Evolutionary conservation across 2,329 filamentous ascomycete species (phyloP), one percentile per base, ranked within the genome.

Genomic region (Penicillium sp.): DNA sequence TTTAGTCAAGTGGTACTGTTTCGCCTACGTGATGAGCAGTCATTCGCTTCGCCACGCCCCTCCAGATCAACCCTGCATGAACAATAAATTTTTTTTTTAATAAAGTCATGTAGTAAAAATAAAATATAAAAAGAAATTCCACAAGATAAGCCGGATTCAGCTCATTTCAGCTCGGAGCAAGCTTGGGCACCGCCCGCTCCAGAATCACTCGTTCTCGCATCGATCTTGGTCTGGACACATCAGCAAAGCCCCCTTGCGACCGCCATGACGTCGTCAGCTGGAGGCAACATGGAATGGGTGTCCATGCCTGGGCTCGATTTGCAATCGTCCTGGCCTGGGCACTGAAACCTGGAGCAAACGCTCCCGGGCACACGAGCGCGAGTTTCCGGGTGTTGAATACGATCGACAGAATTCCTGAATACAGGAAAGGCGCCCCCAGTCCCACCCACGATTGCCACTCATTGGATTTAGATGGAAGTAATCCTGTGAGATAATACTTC

Each of bases 251-350:
- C 42, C 49, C 50, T 50, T 52, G 47, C 56, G 47, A 44, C 36
- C 52, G 56, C 53, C 42, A 59, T 59, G 51, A 59, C 58, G 53
- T 53, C 43, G 29, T 43, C 34, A 38, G 34, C 7, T 5, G 34
- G 13, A n/a, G 15, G 31, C 8, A 16, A 38, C 34, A 38, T 34
- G 33, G 33, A 34, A 34, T n/a, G 13, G 33, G 15, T 15, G 15
- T 2, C 4, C n/a, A n/a, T 36, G n/a, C 33, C 33, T 6, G 34
- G 34, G 34, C 8, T 38, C 34, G 34, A 38, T 38, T 38, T 10
- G 2, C 34, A 39, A 39, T 39, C 36, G 36, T 13, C 18, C 16
- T 39, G 36, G 36, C 36, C 36, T 39, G 18, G 16, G 10, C 16
- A 13, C 36, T 21, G 16, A 21, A 21, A 39, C 16, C 34, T 36